A percentile compares a stretch with the other conserved stretches of the same genome.
phyloP scores from a whole-genome alignment of 2,329 filamentous ascomycete genomes.

The Calonectria pseudoreteaudii region DNA sequence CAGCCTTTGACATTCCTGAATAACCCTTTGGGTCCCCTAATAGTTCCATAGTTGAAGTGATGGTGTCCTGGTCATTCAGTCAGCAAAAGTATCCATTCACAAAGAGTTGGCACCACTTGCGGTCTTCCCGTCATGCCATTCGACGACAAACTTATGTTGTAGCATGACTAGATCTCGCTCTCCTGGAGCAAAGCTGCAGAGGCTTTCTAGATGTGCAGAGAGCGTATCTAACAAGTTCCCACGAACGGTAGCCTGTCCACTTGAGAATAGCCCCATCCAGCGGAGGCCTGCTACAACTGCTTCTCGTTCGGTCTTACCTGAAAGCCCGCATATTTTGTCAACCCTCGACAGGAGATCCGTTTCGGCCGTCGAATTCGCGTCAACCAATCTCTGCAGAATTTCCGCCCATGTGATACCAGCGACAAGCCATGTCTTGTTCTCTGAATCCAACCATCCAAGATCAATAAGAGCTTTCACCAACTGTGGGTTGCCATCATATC shows the following conservation, averaged over 20 bases:
- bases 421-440: constrained; percentile 38
- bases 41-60: neutral
- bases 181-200: neutral
- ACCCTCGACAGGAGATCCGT: no score
- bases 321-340: no score
- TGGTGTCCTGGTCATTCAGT: neutral
- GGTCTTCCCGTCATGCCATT: neutral
- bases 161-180: neutral
- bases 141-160: neutral
- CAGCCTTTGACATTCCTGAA: neutral
- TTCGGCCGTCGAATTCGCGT: constrained; percentile 27
- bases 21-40: neutral
- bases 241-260: constrained; percentile 6
- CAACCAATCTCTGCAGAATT: no score
- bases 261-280: no score
- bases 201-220: neutral
- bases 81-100: neutral
- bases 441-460: neutral
- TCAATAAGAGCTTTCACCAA: neutral
- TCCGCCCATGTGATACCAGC: neutral
- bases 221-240: neutral
- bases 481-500: neutral
- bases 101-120: neutral
- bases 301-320: no score
- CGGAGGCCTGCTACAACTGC: no score